These are phyloP conservation scores for Tolypocladium paradoxum DNA, from an alignment of 2,329 filamentous ascomycete species.

Conservation along the genomic window DNA sequence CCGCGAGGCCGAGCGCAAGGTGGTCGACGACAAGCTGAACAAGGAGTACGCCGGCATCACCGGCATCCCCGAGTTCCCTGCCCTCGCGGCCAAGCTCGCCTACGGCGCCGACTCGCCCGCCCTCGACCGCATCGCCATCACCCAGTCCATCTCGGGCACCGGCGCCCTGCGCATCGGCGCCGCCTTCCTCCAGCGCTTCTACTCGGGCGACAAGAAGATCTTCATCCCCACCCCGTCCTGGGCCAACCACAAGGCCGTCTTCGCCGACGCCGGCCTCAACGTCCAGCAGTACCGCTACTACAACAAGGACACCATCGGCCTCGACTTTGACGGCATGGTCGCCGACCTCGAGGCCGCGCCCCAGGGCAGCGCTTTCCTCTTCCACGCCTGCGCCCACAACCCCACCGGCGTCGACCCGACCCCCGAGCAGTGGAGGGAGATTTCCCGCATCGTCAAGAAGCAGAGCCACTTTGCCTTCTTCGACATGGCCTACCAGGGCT, in stretches of 20 bases:
- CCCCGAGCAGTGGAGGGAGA: constrained; percentile 81
- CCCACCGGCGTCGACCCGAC: constrained; percentile 94
- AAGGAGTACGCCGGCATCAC: constrained; percentile 99
- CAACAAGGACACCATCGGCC: constrained; percentile 95
- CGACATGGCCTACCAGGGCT: constrained; percentile 99
- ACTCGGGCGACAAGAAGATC: constrained; percentile 84
- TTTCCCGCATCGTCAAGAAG: constrained; percentile 76
- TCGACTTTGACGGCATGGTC: constrained; percentile 92
- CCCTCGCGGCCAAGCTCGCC: constrained; percentile 79
- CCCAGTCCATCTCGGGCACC: constrained; percentile 96
- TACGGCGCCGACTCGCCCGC: constrained; percentile 74
- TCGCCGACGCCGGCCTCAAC: constrained; percentile 82
- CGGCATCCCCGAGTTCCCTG: constrained; percentile 87
- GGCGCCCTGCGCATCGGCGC: constrained; percentile 91
- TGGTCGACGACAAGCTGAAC: constrained; percentile 68
- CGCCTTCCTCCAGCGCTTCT: constrained; percentile 87
- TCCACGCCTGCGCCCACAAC: constrained; percentile 97
- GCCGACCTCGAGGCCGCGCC: constrained; percentile 84
- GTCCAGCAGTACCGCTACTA: constrained; percentile 98
- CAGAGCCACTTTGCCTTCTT: constrained; percentile 91
- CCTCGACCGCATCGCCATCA: constrained; percentile 76
- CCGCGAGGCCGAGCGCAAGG: constrained; percentile 75
- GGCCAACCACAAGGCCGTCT: constrained; percentile 97
- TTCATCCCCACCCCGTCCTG: constrained; percentile 94
- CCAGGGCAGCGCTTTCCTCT: constrained; percentile 76